Percentiles rank a stretch among this genome's conserved stretches.
Evolutionary conservation across 164 flowering plant genomes (phyloP).

Genomic region (Amborella trichopoda): DNA sequence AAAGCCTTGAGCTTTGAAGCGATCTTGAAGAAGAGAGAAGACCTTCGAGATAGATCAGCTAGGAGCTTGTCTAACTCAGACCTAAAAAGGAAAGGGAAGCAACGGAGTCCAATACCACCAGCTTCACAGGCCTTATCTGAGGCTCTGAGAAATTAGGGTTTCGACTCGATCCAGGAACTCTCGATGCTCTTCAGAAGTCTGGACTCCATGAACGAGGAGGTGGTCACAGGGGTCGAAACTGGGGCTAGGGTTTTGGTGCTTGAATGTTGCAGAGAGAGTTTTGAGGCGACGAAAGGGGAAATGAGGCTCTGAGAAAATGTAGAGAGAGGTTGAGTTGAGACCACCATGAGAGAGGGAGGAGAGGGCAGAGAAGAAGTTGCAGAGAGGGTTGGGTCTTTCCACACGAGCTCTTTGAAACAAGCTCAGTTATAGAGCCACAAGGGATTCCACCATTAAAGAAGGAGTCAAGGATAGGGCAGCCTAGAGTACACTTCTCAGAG

Average conservation of each 20-base stretch:
- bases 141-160: constrained; percentile 14
- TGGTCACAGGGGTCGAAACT: constrained; percentile 31
- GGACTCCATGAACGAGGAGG: constrained; percentile 35
- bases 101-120: constrained; percentile 75
- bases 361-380: constrained; percentile 70
- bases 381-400: constrained; percentile 94
- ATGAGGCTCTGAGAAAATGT: constrained; percentile 77
- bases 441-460: constrained; percentile 71
- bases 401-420: constrained; percentile 66
- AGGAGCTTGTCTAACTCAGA: constrained; percentile 64
- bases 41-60: constrained; percentile 43
- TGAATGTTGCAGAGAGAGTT: constrained; percentile 35
- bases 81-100: constrained; percentile 75
- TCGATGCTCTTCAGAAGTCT: constrained; percentile 51
- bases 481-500: constrained; percentile 40
- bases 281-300: constrained; percentile 72
- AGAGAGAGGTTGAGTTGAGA: constrained; percentile 58
- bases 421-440: constrained; percentile 60
- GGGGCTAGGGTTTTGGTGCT: constrained; percentile 2
- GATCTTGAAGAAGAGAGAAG: constrained; percentile 59
- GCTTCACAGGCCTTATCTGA: constrained; percentile 29
- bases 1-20: constrained; percentile 37
- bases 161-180: constrained; percentile 38
- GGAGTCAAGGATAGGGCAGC: constrained; percentile 61
- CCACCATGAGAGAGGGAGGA: constrained; percentile 70